Evolutionary conservation across 257 asterid species (phyloP).

Genomic region (Salvia miltiorrhiza): DNA sequence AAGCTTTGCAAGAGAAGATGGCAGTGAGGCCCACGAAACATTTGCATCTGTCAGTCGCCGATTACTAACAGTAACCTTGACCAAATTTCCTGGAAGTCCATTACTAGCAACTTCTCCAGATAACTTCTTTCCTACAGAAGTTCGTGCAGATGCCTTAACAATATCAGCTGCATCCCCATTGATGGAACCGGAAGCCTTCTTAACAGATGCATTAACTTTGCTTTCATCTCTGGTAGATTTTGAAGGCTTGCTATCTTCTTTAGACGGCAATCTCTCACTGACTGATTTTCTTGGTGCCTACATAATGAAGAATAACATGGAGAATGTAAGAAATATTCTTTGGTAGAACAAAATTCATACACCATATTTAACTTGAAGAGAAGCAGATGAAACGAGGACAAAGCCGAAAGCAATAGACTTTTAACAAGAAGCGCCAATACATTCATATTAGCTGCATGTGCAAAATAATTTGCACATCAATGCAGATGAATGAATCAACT

Average conservation of each 20-base stretch:
- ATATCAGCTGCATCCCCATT: slow-evolving; percentile 47
- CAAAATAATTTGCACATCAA: slow-evolving; percentile 8
- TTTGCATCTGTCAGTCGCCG: slow-evolving; percentile 61
- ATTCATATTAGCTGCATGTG: too few relatives aligned
- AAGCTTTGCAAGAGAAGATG: slow-evolving; percentile 78
- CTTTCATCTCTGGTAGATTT: slow-evolving; percentile 59
- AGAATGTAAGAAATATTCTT: slow-evolving; percentile 5
- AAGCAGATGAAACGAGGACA: too few relatives aligned
- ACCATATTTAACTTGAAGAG: too few relatives aligned
- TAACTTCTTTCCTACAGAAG: slow-evolving; percentile 49
- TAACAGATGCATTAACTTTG: slow-evolving; percentile 40
- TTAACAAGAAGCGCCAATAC: too few relatives aligned
- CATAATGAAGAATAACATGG: slow-evolving; percentile 19
- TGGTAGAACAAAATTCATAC: too few relatives aligned
- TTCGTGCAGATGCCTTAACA: slow-evolving; percentile 46
- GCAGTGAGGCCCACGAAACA: slow-evolving; percentile 79
- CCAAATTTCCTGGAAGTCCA: slow-evolving; percentile 67
- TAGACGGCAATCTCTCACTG: slow-evolving; percentile 59
- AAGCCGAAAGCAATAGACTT: too few relatives aligned
- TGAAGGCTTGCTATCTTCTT: slow-evolving; percentile 55
- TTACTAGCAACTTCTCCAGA: slow-evolving; percentile 51
- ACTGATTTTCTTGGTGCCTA: slow-evolving; percentile 77
- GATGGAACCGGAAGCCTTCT: slow-evolving; percentile 38
- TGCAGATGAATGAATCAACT: background rate
- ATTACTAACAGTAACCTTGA: slow-evolving; percentile 67